phyloP scores from a whole-genome alignment of 2,329 filamentous ascomycete species.

The Botryotinia calthae region DNA sequence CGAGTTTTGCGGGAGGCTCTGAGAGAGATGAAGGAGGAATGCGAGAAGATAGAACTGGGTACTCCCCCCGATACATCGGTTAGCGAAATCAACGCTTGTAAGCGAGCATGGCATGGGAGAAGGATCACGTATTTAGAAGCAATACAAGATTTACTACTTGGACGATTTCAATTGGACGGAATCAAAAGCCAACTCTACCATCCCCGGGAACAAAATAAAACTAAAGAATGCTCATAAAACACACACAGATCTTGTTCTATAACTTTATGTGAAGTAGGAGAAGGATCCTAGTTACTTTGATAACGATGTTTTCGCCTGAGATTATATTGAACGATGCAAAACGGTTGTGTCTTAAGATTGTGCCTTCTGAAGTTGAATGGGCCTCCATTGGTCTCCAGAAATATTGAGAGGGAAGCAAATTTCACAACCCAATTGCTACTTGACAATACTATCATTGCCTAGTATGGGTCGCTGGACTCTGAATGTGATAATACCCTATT shows the following conservation, averaged over 20 bases:
- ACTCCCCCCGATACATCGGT: not conserved
- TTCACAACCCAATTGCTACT: not conserved
- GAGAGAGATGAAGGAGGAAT: not conserved
- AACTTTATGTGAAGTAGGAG: not conserved
- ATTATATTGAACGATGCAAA: not conserved
- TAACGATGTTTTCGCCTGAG: not conserved
- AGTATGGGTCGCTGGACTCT: not conserved
- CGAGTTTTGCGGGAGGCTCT: not conserved
- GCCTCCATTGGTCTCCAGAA: not conserved
- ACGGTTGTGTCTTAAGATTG: not conserved
- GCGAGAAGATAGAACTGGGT: not conserved
- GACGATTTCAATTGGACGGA: not conserved
- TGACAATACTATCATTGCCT: not conserved
- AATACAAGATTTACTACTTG: not conserved
- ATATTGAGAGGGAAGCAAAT: not conserved
- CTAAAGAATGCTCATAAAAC: not conserved
- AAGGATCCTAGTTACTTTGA: not conserved
- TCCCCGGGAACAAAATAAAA: too few species aligned
- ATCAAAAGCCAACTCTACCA: not conserved
- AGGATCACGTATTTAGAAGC: not conserved
- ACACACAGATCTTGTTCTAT: not conserved
- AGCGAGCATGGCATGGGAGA: not conserved
- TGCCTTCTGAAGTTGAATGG: not conserved
- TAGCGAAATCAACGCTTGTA: not conserved
- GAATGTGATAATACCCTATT: not conserved